phyloP scores from a whole-genome alignment of 2,329 filamentous ascomycete genomes.

The Alternaria longipes region DNA sequence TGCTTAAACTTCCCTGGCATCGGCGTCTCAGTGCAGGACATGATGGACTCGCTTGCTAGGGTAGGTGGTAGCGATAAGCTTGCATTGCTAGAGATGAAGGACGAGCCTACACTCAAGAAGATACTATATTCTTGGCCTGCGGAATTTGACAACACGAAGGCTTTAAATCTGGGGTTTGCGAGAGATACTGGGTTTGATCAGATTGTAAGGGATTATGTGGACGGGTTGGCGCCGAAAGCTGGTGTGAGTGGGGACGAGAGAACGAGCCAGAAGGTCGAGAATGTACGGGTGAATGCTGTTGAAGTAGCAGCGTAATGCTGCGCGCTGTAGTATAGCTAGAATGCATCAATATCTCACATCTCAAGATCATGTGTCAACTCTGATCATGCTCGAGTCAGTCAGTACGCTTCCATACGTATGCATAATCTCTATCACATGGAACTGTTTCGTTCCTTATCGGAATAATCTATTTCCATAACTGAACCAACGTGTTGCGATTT shows the following conservation, averaged over 20 bases:
- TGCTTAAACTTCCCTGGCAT: slow-evolving; percentile 52
- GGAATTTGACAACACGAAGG: slow-evolving; percentile 63
- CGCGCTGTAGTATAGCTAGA: not conserved
- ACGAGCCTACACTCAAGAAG: slow-evolving; percentile 55
- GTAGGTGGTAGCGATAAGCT: slow-evolving; percentile 62
- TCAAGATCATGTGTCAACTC: accelerated
- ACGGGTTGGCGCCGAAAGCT: not conserved
- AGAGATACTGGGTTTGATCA: slow-evolving; percentile 55
- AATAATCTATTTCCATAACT: not conserved
- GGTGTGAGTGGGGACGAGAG: not conserved
- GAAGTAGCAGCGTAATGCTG: not conserved
- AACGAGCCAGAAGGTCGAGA: not conserved
- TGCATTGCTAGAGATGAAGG: slow-evolving; percentile 58
- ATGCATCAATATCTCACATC: not conserved
- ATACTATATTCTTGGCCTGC: slow-evolving; percentile 64
- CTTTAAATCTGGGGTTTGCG: slow-evolving; percentile 59
- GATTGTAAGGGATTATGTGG: slow-evolving; percentile 52
- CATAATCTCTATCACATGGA: not conserved
- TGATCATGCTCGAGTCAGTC: not conserved
- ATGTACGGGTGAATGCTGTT: not conserved
- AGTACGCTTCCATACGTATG: not conserved
- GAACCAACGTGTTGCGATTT: not conserved
- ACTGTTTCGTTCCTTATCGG: not conserved
- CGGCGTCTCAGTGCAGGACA: slow-evolving; percentile 60
- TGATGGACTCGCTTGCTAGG: slow-evolving; percentile 62